These are phyloP conservation scores for Phycomyces nitens DNA, from an alignment of 192 early-diverging fungal genomes.

Conservation along the genomic window DNA sequence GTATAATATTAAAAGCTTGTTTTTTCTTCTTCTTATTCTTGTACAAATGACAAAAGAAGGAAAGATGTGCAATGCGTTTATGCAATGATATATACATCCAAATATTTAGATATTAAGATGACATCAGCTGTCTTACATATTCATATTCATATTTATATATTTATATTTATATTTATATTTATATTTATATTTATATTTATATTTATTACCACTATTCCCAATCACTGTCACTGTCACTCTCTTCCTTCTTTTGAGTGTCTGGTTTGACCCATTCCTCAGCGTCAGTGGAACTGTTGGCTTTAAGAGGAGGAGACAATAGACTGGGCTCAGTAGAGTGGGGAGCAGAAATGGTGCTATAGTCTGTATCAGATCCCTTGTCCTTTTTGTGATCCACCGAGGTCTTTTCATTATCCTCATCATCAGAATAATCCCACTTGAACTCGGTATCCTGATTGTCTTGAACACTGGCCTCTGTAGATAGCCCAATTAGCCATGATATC, in stretches of 20 bases:
- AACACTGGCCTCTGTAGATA: not conserved
- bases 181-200: not conserved
- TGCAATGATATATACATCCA: no score
- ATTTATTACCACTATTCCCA: slow-evolving; percentile 21
- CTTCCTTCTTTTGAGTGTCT: slow-evolving; percentile 21
- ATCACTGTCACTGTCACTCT: slow-evolving; percentile 31
- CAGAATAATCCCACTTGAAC: slow-evolving; percentile 35
- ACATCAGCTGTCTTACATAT: no score
- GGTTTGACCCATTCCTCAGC: slow-evolving; percentile 26
- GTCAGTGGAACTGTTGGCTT: slow-evolving; percentile 7
- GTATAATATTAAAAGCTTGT: not conserved
- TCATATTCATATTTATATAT: no score
- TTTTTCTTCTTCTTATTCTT: no score
- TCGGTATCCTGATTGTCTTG: slow-evolving; percentile 24
- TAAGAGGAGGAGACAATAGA: slow-evolving; percentile 21
- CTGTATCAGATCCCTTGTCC: slow-evolving; percentile 20
- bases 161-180: no score
- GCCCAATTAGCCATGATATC: not conserved
- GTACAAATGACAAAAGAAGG: slow-evolving; percentile 3
- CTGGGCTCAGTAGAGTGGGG: slow-evolving; percentile 27
- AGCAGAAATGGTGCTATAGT: slow-evolving; percentile 26
- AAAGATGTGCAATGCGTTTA: not conserved
- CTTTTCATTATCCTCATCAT: slow-evolving; percentile 24
- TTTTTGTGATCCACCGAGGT: not conserved
- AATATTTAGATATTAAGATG: no score